Evolutionary conservation across 495 filamentous ascomycete genomes (phyloP).

Genomic region (Tuber indicum): DNA sequence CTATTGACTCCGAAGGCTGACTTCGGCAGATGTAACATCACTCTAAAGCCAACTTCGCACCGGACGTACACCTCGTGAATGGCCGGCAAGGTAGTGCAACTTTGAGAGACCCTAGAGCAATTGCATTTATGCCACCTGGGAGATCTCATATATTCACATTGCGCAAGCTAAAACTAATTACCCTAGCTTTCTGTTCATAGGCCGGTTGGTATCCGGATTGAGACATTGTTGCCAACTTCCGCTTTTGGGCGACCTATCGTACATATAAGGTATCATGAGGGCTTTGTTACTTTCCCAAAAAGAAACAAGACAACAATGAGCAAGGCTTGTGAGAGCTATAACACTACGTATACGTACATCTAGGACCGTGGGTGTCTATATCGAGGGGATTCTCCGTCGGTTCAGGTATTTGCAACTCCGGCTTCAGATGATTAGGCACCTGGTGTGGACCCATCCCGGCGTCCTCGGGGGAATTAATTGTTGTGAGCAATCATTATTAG

Average conservation of each 20-base stretch:
- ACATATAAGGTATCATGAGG: background rate
- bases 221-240: background rate
- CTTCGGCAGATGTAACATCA: background rate
- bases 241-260: background rate
- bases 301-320: background rate
- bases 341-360: background rate
- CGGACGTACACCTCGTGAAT: background rate
- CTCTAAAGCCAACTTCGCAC: background rate
- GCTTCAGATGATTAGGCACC: background rate
- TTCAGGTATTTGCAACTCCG: background rate
- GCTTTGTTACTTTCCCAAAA: background rate
- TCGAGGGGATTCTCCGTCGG: background rate
- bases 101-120: background rate
- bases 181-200: background rate
- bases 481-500: conserved; percentile 29
- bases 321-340: background rate
- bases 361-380: background rate
- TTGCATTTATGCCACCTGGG: background rate
- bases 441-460: background rate
- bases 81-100: background rate
- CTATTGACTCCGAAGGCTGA: background rate
- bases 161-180: background rate
- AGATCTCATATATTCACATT: background rate
- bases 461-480: background rate
- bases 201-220: background rate